These are phyloP conservation scores for Boletus sensibilis DNA, from an alignment of 768 basidiomycete genomes.

Conservation along the genomic window DNA sequence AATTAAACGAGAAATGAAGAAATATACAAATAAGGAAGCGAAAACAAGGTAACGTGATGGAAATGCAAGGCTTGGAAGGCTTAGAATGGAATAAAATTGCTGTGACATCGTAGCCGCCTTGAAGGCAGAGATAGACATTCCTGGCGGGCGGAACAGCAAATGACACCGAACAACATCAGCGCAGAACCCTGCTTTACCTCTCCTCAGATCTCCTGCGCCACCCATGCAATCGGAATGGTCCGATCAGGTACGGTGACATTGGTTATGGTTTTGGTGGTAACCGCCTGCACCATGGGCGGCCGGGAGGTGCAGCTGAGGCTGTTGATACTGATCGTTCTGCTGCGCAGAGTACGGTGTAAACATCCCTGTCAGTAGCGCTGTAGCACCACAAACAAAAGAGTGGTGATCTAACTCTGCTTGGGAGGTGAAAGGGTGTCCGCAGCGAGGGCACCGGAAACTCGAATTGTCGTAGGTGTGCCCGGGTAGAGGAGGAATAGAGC, in stretches of 20 bases:
- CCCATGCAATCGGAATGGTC: background rate
- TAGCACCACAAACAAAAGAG: constrained; percentile 12
- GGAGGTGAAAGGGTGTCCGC: constrained; percentile 4
- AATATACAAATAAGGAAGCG: background rate
- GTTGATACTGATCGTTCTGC: background rate
- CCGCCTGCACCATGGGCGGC: background rate
- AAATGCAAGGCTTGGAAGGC: background rate
- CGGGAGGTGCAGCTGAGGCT: background rate
- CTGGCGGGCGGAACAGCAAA: background rate
- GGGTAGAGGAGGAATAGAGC: constrained; percentile 2
- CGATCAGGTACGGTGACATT: background rate
- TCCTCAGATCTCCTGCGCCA: background rate
- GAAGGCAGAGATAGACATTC: background rate
- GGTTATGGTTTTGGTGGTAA: background rate
- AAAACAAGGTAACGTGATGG: background rate
- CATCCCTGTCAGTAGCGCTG: constrained; percentile 10
- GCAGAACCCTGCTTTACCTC: background rate
- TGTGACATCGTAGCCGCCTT: background rate
- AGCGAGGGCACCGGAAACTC: constrained; percentile 14
- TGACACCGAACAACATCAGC: background rate
- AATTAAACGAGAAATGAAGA: background rate
- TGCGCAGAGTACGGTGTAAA: constrained; percentile 12
- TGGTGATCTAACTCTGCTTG: constrained; percentile 12
- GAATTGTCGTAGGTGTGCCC: background rate
- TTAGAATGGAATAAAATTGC: background rate